Evolutionary conservation across 148 eudicot genomes (phyloP), one percentile per base, ranked within the genome.

Genomic region (Gaultheria prostrata): DNA sequence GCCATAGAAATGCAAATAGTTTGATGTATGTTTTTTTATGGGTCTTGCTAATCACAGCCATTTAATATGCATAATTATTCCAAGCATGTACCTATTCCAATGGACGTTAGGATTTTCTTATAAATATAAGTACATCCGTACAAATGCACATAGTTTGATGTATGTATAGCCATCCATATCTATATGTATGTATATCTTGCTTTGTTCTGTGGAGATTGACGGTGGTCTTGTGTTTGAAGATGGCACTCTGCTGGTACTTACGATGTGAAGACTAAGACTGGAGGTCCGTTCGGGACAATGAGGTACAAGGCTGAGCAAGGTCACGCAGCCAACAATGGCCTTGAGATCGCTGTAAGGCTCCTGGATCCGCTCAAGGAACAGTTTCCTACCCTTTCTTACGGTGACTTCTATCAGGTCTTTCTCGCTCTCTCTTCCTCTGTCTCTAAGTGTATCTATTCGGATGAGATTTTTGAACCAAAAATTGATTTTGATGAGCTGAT

Each of bases 231-330:
- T 79, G 45, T 56, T 14, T 84, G 33, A 84, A 95, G 98, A 84
- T 95, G 97, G 97, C 98, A 95, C 93, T 95, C 97, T 69, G 98
- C 98, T 85, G 97, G 97, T 86, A 95, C 98, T 35, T 95, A 59
- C 33, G 98, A 95, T 78, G 85, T 83, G 80, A 81, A 57, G 26
- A 77, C 92, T 13, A 95, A 89, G 89, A 93, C 92, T 33, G 98
- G 98, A 56, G 98, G 98, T 57, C 98, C 98, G 1, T 95, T 95
- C 32, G 97, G 98, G 20, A 95, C 98, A 72, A 93, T 95, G 91
- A 95, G 94, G 89, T 81, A 84, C 71, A 77, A 85, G 89, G 86
- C 50, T 9, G 98, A 95, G 91, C 91, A 82, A 61, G 83, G 81
- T 39, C 97, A 95, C 82, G 89, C 75, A 1, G 95, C 97, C 57